Evolutionary conservation across 1,284 basidiomycete genomes (phyloP).

Genomic region (Pisolithus thermaeus): DNA sequence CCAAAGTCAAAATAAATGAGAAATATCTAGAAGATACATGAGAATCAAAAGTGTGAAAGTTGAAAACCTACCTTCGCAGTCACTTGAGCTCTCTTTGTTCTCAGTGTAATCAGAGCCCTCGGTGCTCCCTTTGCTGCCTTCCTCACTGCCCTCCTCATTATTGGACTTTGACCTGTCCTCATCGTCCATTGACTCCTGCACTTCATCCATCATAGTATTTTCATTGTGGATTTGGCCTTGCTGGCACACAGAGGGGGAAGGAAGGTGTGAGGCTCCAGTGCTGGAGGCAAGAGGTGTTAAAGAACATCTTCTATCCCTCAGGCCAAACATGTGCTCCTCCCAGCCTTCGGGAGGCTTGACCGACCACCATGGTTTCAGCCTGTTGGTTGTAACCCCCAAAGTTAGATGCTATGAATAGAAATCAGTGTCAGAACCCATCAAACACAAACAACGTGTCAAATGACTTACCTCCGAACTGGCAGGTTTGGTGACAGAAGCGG

Average conservation of each 20-base stretch:
- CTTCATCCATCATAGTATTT: neutral
- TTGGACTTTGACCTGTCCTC: too few species aligned
- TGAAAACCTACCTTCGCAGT: neutral
- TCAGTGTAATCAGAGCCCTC: too few species aligned
- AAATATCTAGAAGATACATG: neutral
- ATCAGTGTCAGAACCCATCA: neutral
- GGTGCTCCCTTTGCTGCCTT: too few species aligned
- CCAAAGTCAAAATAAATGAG: neutral
- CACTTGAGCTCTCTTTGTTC: too few species aligned
- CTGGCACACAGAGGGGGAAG: neutral
- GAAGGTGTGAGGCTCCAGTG: neutral
- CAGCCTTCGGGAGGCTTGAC: neutral
- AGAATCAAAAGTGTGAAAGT: neutral
- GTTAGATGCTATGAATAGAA: neutral
- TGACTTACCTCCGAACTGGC: too few species aligned
- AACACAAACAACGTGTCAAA: neutral
- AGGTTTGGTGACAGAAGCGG: too few species aligned
- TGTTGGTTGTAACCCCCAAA: neutral
- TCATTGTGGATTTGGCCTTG: neutral
- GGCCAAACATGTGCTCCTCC: neutral
- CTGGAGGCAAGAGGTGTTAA: neutral
- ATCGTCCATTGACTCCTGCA: too few species aligned
- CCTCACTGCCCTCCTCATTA: too few species aligned
- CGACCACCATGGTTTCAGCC: neutral
- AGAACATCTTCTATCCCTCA: neutral